Percentiles rank a stretch among this genome's conserved stretches.
Evolutionary conservation across 2,329 filamentous ascomycete genomes (phyloP).

Genomic region (Xylariaceae sp.): DNA sequence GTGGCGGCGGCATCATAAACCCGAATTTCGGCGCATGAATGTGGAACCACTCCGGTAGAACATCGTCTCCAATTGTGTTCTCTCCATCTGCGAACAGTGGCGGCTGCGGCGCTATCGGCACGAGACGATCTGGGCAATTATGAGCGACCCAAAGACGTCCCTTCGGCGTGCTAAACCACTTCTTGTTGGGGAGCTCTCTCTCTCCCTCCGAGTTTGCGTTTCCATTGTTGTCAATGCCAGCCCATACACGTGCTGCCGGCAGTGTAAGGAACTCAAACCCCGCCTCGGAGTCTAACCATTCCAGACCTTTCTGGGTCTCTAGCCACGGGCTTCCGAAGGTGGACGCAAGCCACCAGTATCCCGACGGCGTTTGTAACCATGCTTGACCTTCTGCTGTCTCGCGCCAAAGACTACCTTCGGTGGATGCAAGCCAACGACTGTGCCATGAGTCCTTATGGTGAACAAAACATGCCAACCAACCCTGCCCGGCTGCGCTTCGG

Average conservation of each 20-base stretch:
- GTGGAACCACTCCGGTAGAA: no score
- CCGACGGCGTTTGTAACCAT: not conserved
- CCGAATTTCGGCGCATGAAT: not conserved
- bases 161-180: not conserved
- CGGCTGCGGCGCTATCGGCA: not conserved
- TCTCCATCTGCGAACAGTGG: not conserved
- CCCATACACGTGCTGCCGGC: not conserved
- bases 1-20: not conserved
- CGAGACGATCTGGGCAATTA: not conserved
- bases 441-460: not conserved
- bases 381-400: not conserved
- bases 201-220: not conserved
- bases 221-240: not conserved
- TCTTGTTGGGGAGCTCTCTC: not conserved
- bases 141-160: conserved; percentile 1
- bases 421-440: not conserved
- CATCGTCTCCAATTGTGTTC: no score
- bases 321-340: not conserved
- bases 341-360: conserved; percentile 1
- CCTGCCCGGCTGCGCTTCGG: not conserved
- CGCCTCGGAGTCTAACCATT: not conserved
- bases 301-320: no score
- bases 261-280: not conserved
- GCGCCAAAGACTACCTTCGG: not conserved
- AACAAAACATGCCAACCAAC: not conserved